Evolutionary conservation across 352 stramenopile species (phyloP).

Genomic region (Globisporangium camurandrum): DNA sequence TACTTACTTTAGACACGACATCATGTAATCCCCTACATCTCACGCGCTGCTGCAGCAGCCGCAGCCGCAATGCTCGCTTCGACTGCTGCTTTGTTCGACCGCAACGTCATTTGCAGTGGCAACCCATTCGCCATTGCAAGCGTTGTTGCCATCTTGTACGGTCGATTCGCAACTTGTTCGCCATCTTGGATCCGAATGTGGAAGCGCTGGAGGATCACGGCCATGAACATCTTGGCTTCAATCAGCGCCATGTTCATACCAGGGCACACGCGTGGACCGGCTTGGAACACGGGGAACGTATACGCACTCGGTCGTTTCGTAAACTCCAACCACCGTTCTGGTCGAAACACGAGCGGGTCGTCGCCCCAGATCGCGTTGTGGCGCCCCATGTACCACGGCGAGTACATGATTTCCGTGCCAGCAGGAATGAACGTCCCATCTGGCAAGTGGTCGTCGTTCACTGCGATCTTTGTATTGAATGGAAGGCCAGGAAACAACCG

Average conservation of each 20-base stretch:
- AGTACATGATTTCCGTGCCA: slow-evolving; percentile 55
- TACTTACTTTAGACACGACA: no score
- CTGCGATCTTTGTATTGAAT: slow-evolving; percentile 32
- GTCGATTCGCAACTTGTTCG: slow-evolving; percentile 1
- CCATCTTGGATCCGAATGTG: slow-evolving; percentile 1
- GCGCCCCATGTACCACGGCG: slow-evolving; percentile 50
- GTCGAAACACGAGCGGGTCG: slow-evolving; percentile 40
- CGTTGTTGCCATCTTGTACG: neutral
- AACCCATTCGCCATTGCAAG: neutral
- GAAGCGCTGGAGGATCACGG: slow-evolving; percentile 11
- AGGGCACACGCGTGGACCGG: slow-evolving; percentile 55
- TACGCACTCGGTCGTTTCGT: slow-evolving; percentile 44
- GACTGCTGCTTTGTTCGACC: neutral
- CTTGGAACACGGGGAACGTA: slow-evolving; percentile 66
- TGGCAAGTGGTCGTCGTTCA: slow-evolving; percentile 5
- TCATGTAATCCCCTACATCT: no score
- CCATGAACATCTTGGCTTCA: slow-evolving; percentile 50
- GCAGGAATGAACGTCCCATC: slow-evolving; percentile 25
- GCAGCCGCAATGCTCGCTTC: no score
- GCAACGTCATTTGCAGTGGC: slow-evolving; percentile 1
- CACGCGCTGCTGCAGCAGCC: no score
- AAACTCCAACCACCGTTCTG: slow-evolving; percentile 61
- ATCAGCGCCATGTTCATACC: slow-evolving; percentile 68
- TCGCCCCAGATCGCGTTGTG: slow-evolving; percentile 2
- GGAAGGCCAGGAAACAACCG: no score